Percentiles rank a stretch among this genome's conserved stretches.
Evolutionary conservation across 139 green algal genomes (phyloP).

Genomic region (Volvox africanus): DNA sequence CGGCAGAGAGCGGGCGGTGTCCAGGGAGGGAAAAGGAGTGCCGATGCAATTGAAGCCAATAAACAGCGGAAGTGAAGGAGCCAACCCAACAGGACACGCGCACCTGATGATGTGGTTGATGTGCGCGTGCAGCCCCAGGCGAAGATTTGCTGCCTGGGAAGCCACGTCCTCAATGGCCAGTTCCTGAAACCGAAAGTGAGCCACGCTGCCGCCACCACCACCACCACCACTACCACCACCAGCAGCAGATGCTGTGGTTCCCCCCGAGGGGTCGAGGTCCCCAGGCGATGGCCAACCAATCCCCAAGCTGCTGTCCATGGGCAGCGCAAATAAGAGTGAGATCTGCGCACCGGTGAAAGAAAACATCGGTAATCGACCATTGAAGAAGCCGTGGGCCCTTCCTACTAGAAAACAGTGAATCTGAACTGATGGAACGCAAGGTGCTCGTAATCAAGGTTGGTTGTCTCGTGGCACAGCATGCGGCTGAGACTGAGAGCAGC

Average conservation of each 20-base stretch:
- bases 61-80: too few relatives aligned
- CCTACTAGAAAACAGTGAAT: too few relatives aligned
- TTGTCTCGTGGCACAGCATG: too few relatives aligned
- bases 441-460: too few relatives aligned
- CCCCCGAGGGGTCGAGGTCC: neutral
- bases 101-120: constrained; percentile 67
- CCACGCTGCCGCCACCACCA: neutral
- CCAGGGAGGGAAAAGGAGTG: too few relatives aligned
- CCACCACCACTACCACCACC: neutral
- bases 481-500: too few relatives aligned
- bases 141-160: constrained; percentile 54
- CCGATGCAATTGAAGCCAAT: too few relatives aligned
- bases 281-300: neutral
- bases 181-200: constrained; percentile 42
- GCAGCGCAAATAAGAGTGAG: constrained; percentile 48
- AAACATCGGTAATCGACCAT: too few relatives aligned
- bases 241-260: neutral
- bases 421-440: too few relatives aligned
- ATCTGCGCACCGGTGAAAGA: constrained; percentile 3
- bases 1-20: too few relatives aligned
- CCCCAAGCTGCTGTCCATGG: neutral
- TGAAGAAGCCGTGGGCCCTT: too few relatives aligned
- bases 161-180: constrained; percentile 49
- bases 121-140: constrained; percentile 73
- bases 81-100: neutral